phyloP scores from a whole-genome alignment of 306 rosid genomes.

The Psophocarpus tetragonolobus region DNA sequence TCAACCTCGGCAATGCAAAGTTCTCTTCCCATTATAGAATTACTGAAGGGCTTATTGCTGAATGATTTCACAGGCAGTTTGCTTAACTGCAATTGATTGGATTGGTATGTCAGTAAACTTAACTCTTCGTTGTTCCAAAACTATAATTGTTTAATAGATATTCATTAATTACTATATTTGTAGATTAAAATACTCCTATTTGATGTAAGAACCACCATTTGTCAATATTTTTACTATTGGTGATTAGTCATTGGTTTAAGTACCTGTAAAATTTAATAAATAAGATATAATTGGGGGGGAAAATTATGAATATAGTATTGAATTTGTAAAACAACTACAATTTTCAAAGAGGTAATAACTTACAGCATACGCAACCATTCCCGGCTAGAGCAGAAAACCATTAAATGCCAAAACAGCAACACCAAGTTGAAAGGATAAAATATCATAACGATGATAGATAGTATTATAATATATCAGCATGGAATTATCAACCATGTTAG shows the following conservation, averaged over 20 bases:
- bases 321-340: too few species aligned
- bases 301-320: too few species aligned
- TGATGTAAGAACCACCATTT: too few species aligned
- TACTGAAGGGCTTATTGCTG: constrained; percentile 56
- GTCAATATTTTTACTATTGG: too few species aligned
- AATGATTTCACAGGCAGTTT: constrained; percentile 73
- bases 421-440: neutral
- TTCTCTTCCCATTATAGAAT: constrained; percentile 87
- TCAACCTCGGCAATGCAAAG: constrained; percentile 82
- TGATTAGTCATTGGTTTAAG: too few species aligned
- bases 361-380: neutral
- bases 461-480: neutral
- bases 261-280: too few species aligned
- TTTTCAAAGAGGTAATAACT: too few species aligned
- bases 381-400: neutral
- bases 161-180: too few species aligned
- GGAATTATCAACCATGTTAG: neutral
- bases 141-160: too few species aligned
- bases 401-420: neutral
- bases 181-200: too few species aligned
- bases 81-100: constrained; percentile 64
- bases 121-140: too few species aligned
- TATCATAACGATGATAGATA: neutral
- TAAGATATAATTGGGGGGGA: too few species aligned
- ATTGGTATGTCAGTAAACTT: constrained; percentile 12